A percentile compares a stretch with the other conserved stretches of the same genome.
These are phyloP conservation scores for Prunus fruticosa DNA, from an alignment of 306 rosid species.

Conservation along the genomic window DNA sequence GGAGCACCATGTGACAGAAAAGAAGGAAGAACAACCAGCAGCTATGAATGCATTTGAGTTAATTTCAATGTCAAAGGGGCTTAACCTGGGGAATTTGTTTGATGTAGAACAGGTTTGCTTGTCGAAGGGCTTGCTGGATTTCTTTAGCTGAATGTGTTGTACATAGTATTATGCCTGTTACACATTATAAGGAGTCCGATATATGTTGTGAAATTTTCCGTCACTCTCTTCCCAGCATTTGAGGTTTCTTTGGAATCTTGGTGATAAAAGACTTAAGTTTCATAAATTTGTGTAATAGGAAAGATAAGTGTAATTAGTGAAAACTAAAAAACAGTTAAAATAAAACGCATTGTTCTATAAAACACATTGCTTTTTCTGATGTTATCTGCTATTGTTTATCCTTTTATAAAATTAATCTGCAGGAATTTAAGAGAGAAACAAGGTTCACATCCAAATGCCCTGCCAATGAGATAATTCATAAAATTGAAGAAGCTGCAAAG, in stretches of 20 bases:
- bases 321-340: neutral
- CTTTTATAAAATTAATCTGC: neutral
- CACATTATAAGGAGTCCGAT: neutral
- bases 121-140: slow-evolving; percentile 14
- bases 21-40: slow-evolving; percentile 90
- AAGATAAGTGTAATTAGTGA: neutral
- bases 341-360: neutral
- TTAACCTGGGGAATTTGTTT: slow-evolving; percentile 90
- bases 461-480: slow-evolving; percentile 80
- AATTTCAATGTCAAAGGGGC: slow-evolving; percentile 96
- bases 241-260: neutral
- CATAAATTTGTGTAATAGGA: neutral
- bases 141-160: neutral
- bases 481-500: slow-evolving; percentile 96
- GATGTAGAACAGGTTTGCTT: slow-evolving; percentile 74
- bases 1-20: slow-evolving; percentile 95
- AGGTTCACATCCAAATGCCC: slow-evolving; percentile 92
- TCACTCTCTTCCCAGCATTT: neutral
- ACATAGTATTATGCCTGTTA: neutral
- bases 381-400: neutral
- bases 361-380: neutral
- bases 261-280: too few relatives aligned
- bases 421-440: slow-evolving; percentile 95
- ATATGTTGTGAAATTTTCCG: neutral
- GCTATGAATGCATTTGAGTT: slow-evolving; percentile 94